Conservation (phyloP, 75 land plant species). For the Cryptomeria japonica region DNA sequence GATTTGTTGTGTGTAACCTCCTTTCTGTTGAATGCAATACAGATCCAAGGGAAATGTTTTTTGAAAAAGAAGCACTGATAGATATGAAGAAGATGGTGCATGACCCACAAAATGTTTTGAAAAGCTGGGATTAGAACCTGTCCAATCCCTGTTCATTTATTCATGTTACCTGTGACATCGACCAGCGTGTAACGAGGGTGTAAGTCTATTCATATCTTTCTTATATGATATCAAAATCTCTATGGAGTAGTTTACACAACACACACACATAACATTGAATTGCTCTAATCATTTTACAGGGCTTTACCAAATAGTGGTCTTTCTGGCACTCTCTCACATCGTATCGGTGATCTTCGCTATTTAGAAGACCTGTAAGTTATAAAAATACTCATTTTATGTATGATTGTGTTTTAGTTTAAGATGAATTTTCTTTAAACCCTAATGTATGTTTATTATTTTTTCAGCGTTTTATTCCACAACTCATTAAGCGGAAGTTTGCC, state of each 20-base stretch:
- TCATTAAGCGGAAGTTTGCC: slow-evolving; percentile 11
- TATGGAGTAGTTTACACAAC: too few species aligned
- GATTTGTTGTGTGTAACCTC: too few species aligned
- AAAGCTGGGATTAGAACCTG: slow-evolving; percentile 90
- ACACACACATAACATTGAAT: too few species aligned
- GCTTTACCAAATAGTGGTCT: slow-evolving; percentile 74
- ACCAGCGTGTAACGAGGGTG: slow-evolving; percentile 67
- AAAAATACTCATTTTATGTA: background rate
- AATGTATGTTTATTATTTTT: too few species aligned
- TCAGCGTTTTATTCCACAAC: too few species aligned
- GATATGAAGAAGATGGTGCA: slow-evolving; percentile 52
- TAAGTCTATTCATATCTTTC: background rate
- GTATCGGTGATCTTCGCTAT: slow-evolving; percentile 59
- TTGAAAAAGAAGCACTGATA: slow-evolving; percentile 65
- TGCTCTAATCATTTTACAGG: slow-evolving; percentile 23
- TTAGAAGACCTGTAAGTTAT: slow-evolving; percentile 69
- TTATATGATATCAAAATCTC: too few species aligned
- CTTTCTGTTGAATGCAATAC: too few species aligned
- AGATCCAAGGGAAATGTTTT: too few species aligned
- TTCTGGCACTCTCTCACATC: slow-evolving; percentile 64
- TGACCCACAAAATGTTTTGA: slow-evolving; percentile 79
- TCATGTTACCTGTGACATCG: slow-evolving; percentile 77
- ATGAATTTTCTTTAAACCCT: background rate
- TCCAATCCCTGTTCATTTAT: slow-evolving; percentile 93
- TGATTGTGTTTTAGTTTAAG: slow-evolving; percentile 19